phyloP scores from a whole-genome alignment of 169 alveolate genomes.

The Eimeria praecox region DNA sequence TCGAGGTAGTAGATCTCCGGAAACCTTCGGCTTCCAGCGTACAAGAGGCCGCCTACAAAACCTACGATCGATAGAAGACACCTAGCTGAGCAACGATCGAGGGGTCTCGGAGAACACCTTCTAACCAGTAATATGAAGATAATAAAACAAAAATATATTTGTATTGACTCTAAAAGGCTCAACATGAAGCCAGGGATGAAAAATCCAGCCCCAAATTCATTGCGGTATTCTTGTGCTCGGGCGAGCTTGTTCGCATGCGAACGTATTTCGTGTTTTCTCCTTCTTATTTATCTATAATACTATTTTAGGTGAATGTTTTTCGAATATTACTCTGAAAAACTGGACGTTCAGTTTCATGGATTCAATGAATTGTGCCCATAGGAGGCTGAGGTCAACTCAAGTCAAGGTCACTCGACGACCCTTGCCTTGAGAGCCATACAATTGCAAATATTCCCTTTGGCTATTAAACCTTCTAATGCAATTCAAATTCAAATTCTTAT shows the following conservation, averaged over 20 bases:
- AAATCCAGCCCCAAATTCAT: conserved; percentile 11
- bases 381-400: background rate
- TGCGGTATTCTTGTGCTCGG: background rate
- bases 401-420: background rate
- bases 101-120: background rate
- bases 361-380: background rate
- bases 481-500: background rate
- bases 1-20: background rate
- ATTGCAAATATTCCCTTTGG: background rate
- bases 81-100: background rate
- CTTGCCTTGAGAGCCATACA: background rate
- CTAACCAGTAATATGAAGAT: background rate
- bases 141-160: background rate
- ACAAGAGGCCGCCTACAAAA: background rate
- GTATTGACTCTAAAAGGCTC: background rate
- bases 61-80: background rate
- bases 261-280: background rate
- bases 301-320: background rate
- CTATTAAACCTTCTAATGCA: background rate
- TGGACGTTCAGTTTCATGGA: background rate
- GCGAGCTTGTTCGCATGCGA: background rate
- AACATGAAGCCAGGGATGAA: background rate
- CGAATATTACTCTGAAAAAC: background rate
- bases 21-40: background rate
- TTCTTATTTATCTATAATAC: background rate